phyloP scores from a whole-genome alignment of 106 monocot species.

The Agapanthus africanus region DNA sequence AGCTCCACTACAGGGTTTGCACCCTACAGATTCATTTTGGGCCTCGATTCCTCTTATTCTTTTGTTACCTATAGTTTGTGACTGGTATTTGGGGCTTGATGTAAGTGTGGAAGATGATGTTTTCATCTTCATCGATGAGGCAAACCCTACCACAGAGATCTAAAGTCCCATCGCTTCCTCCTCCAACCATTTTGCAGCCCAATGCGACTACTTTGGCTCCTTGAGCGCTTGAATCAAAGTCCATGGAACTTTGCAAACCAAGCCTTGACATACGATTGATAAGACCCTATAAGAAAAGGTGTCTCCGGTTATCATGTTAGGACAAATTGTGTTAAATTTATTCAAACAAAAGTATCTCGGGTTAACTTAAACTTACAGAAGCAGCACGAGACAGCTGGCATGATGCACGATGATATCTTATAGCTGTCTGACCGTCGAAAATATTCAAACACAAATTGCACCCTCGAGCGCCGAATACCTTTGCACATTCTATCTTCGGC shows the following conservation, averaged over 20 bases:
- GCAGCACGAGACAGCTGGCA: constrained; percentile 42
- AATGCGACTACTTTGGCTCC: constrained; percentile 42
- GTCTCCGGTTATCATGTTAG: background rate
- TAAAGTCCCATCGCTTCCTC: constrained; percentile 61
- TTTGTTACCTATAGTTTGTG: constrained; percentile 69
- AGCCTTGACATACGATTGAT: constrained; percentile 32
- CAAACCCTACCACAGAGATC: constrained; percentile 62
- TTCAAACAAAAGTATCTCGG: too few species aligned
- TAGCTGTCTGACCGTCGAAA: constrained; percentile 33
- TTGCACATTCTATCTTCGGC: constrained; percentile 65
- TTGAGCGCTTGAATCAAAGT: constrained; percentile 3
- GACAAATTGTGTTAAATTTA: too few species aligned
- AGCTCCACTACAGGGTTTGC: too few species aligned
- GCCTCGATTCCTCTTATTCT: too few species aligned
- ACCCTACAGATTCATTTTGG: too few species aligned
- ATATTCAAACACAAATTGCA: constrained; percentile 61
- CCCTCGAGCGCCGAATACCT: constrained; percentile 42
- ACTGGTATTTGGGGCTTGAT: constrained; percentile 52
- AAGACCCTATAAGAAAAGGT: constrained; percentile 22
- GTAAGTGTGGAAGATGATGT: constrained; percentile 52
- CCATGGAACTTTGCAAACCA: constrained; percentile 16
- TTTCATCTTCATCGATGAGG: constrained; percentile 57
- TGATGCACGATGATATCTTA: constrained; percentile 27
- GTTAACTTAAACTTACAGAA: constrained; percentile 15
- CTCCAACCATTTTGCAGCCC: constrained; percentile 72